Evolutionary conservation across 2,329 filamentous ascomycete genomes (phyloP).

Genomic region (Fusarium metavorans): DNA sequence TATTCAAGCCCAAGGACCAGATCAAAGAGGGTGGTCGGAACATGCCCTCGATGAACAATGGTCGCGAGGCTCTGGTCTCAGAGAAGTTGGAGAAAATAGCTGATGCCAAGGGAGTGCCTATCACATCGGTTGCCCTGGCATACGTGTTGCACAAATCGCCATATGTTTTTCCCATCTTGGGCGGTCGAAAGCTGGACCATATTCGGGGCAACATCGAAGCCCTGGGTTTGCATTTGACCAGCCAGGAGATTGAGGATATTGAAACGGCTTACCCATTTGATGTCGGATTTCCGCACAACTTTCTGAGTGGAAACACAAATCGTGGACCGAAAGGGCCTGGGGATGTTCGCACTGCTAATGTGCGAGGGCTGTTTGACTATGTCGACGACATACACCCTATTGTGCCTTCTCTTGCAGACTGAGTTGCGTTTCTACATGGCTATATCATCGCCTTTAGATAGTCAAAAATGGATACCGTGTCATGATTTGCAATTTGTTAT

Average conservation of each 20-base stretch:
- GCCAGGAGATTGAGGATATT: conserved; percentile 63
- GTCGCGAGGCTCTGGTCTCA: conserved; percentile 60
- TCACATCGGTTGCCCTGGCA: conserved; percentile 70
- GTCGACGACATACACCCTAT: background rate
- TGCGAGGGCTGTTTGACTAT: background rate
- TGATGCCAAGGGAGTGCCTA: conserved; percentile 62
- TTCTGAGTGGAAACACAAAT: background rate
- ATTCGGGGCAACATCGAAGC: conserved; percentile 67
- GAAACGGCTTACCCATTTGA: conserved; percentile 66
- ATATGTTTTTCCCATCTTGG: conserved; percentile 66
- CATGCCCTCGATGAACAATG: background rate
- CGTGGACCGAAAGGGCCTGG: background rate
- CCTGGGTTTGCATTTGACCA: conserved; percentile 60
- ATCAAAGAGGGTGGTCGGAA: conserved; percentile 24
- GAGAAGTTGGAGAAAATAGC: conserved; percentile 70
- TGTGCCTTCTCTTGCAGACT: background rate
- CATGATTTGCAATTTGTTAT: background rate
- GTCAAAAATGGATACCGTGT: too few species aligned
- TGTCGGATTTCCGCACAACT: conserved; percentile 57
- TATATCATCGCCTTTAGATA: background rate
- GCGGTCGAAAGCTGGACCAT: conserved; percentile 64
- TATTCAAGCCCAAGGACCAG: conserved; percentile 56
- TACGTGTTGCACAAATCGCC: conserved; percentile 64
- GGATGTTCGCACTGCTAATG: background rate
- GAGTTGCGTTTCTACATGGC: background rate